Evolutionary conservation across 495 filamentous ascomycete species (phyloP).

Genomic region (Aspergillus bertholletiae): DNA sequence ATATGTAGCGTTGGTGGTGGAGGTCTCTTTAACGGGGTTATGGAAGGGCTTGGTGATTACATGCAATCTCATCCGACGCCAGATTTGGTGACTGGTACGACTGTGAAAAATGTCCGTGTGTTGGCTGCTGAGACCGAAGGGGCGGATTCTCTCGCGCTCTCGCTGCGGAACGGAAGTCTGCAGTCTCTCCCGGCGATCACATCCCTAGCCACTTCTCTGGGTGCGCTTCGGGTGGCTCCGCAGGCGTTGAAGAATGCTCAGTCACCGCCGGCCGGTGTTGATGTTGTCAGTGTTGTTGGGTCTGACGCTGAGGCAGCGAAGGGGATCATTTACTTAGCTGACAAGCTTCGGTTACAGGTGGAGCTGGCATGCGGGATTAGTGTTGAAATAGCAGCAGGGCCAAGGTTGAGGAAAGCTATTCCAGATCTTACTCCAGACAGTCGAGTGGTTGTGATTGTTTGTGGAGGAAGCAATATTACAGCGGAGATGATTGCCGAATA

Average conservation of each 20-base stretch:
- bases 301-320: slow-evolving; percentile 75
- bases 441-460: slow-evolving; percentile 80
- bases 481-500: slow-evolving; percentile 64
- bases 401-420: slow-evolving; percentile 53
- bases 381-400: slow-evolving; percentile 44
- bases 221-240: slow-evolving; percentile 64
- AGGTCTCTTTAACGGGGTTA: slow-evolving; percentile 74
- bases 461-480: slow-evolving; percentile 73
- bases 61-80: slow-evolving; percentile 13
- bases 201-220: slow-evolving; percentile 71
- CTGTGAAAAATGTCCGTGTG: slow-evolving; percentile 43
- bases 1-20: slow-evolving; percentile 86
- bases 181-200: slow-evolving; percentile 69
- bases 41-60: slow-evolving; percentile 59
- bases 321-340: slow-evolving; percentile 66
- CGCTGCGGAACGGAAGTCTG: slow-evolving; percentile 51
- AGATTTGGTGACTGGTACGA: not conserved
- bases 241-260: slow-evolving; percentile 60
- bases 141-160: slow-evolving; percentile 61
- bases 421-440: slow-evolving; percentile 47
- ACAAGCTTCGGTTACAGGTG: slow-evolving; percentile 72
- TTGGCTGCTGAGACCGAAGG: slow-evolving; percentile 78
- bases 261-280: slow-evolving; percentile 28
- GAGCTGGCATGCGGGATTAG: slow-evolving; percentile 83
- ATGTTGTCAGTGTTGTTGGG: slow-evolving; percentile 63